Conservation (phyloP, 164 flowering plant species). For the Taxillus chinensis region DNA sequence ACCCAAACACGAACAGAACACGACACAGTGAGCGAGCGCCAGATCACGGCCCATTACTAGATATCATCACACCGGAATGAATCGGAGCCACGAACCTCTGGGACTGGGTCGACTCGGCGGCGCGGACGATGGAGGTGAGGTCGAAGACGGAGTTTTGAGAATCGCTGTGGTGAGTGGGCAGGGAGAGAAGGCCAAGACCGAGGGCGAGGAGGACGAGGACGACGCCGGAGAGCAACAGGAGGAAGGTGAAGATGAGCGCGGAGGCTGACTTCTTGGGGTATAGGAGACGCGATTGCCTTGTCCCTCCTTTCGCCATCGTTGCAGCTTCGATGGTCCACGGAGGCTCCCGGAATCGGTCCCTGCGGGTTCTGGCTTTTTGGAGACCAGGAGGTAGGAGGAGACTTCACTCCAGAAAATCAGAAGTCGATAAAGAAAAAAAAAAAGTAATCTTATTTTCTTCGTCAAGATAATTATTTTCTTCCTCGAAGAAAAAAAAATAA, state of each 20-base stretch:
- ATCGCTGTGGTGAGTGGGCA: slow-evolving; percentile 29
- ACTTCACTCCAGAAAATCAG: too few relatives aligned
- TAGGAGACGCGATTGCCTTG: slow-evolving; percentile 22
- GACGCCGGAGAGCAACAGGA: slow-evolving; percentile 41
- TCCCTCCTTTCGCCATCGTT: slow-evolving; percentile 41
- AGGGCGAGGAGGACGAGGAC: slow-evolving; percentile 51
- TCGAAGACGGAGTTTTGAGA: slow-evolving; percentile 36
- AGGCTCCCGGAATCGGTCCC: neutral
- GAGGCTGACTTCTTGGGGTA: slow-evolving; percentile 35
- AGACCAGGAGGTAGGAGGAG: too few relatives aligned
- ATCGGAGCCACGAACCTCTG: slow-evolving; percentile 20
- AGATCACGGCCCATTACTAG: neutral
- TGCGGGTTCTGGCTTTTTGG: too few relatives aligned
- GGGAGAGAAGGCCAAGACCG: slow-evolving; percentile 66
- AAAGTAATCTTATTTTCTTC: too few relatives aligned
- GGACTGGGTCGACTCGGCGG: neutral
- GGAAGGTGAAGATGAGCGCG: slow-evolving; percentile 34
- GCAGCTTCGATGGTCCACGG: neutral
- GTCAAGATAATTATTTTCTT: too few relatives aligned
- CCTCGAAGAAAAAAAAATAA: too few relatives aligned
- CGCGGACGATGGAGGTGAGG: slow-evolving; percentile 40
- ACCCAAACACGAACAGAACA: neutral
- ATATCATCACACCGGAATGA: neutral
- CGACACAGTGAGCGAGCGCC: neutral
- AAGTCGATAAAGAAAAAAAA: too few relatives aligned